Percentiles rank a stretch among this genome's conserved stretches.
These are phyloP conservation scores for Kwoniella bestiolae DNA, from an alignment of 768 basidiomycete genomes.

Conservation along the genomic window DNA sequence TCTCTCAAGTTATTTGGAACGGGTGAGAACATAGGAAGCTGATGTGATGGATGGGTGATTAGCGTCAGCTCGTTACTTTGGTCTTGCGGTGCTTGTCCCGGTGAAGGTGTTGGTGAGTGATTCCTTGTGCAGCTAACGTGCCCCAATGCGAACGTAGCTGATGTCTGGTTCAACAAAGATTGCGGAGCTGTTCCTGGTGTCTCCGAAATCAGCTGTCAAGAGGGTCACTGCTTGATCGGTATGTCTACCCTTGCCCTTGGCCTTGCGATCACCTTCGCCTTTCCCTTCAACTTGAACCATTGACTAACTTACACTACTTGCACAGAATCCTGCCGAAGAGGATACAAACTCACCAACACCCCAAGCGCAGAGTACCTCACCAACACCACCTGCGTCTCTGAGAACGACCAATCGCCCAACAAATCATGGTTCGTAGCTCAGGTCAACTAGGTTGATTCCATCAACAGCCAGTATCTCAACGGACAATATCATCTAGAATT, in stretches of 20 bases:
- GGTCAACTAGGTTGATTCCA: too few species aligned
- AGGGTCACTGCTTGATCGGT: conserved; percentile 33
- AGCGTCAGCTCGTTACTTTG: conserved; percentile 26
- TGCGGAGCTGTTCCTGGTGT: conserved; percentile 32
- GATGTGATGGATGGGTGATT: neutral
- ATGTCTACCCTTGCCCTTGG: too few species aligned
- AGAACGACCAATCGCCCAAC: neutral
- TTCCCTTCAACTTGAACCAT: neutral
- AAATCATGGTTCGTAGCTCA: conserved; percentile 10
- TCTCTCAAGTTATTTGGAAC: neutral
- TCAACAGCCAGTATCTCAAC: too few species aligned
- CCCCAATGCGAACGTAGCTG: neutral
- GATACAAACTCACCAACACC: neutral
- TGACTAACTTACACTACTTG: neutral
- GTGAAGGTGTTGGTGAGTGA: conserved; percentile 33
- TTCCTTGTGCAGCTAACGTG: too few species aligned
- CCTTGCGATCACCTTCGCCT: too few species aligned
- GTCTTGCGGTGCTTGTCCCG: conserved; percentile 34
- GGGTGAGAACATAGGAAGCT: too few species aligned
- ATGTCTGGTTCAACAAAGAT: conserved; percentile 20
- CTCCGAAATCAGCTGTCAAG: conserved; percentile 27
- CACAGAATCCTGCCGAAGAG: conserved; percentile 18
- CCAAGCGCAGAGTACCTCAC: neutral
- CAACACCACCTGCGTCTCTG: conserved; percentile 17
- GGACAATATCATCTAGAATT: neutral